Base-by-base conservation (phyloP, 106 monocot species). In the Dendrobium nobile region DNA sequence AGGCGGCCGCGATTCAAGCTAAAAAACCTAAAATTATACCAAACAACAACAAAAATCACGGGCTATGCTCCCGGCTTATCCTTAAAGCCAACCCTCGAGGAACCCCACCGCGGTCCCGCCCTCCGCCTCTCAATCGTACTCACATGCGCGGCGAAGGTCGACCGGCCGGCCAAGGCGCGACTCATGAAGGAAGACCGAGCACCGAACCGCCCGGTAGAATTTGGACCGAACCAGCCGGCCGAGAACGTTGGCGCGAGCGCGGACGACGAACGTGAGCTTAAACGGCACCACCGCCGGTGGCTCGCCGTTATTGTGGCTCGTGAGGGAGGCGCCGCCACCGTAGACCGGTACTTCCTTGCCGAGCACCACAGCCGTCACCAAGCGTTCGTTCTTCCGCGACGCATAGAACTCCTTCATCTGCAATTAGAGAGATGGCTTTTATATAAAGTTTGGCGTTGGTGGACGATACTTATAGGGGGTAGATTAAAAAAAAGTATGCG, bases 371-470 rank as follows among this genome's bases (percentile, higher is more conserved):
- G 82, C 80, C 58, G 79, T 82, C 81, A 89, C 80, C 47, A 88
- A 44, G 9, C 93, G 84, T 77, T 83, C 83, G 81, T 87, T 90
- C 92, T 86, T 92, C 77, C 98, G 77, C 74, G 88, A 72, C 74
- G 88, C 84, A 85, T 95, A 99, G 83, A 99, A 99, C 65, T 87
- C 89, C 82, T 73, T 61, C 84, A 99, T 93, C 95, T 95, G 82
- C 74, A 41, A 37, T 20, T 73, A 73, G 4, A 74, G 51, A 51
- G 51, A 10, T 0, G 9, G 48, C 13, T 9, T 10, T 48, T 13
- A 15, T 15, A 2, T 15, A 11, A 15, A 51, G 15, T 2, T 9
- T 45, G 45, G 45, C 45, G 8, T 45, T 45, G 45, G 45, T 37
- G 18, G 17, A 19, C 15, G 4, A 58, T n/a, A 18, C 5, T 58